Evolutionary conservation across 352 stramenopile genomes (phyloP), one percentile per base, ranked within the genome.

Genomic region (Globisporangium perplexum): DNA sequence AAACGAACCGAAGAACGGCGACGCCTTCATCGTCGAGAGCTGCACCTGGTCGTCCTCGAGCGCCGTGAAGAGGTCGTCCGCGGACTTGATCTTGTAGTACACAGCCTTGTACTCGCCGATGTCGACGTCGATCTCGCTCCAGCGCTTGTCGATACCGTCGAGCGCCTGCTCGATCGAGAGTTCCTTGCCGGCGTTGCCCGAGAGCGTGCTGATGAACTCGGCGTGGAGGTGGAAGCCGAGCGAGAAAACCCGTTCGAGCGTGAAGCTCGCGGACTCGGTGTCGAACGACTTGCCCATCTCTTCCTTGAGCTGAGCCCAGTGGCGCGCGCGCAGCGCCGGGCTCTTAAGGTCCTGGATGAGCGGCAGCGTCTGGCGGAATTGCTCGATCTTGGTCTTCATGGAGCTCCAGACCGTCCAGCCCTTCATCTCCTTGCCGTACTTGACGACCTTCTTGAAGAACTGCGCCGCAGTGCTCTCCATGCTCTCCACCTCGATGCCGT

Each of bases 311-410:
- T 91, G 79, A 24, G 72, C 72, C 91, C 91, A 98, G 56, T 98
- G 91, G 36, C 89, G 81, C 10, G 82, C 61, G 10, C 91, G 79
- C 31, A 98, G 56, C 8, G 89, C 89, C 23, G 88, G 86, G 36
- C 88, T 97, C 59, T 97, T 96, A 1, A 98, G 71, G 45, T 98
- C 89, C 63, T 96, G 85, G 48, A 98, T 97, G 4, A 98, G 62
- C n/a, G 88, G 90, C 38, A 97, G 65, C 0, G 88, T 97, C 51
- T 96, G 89, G 17, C 96, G 76, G 57, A 90, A 89, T 61, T 97
- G 95, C 46, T 97, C 92, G 45, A 97, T 96, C 54, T 97, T 98
- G 2, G 89, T 85, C 57, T 95, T 91, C 72, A 97, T 97, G 12
- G 93, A 79, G 45, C 76, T 89, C 89, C 90, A 97, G 23, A 88